Evolutionary conservation across 2,329 filamentous ascomycete genomes (phyloP).

Genomic region (Cercospora sp.): DNA sequence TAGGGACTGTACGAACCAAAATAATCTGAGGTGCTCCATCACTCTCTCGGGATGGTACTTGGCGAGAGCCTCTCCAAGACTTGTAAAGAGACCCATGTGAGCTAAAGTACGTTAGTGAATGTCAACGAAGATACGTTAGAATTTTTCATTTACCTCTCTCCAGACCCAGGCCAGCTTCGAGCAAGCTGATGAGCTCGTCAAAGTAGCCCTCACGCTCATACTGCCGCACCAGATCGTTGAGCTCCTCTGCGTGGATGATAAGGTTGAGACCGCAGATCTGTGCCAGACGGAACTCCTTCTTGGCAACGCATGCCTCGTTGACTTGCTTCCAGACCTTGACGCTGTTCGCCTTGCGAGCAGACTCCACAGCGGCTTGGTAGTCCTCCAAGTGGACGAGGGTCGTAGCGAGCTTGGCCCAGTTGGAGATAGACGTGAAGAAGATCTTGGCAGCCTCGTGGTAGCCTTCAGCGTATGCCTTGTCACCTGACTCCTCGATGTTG

Average conservation of each 20-base stretch:
- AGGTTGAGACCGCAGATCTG: constrained; percentile 99
- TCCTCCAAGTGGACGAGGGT: constrained; percentile 96
- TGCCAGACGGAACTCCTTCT: constrained; percentile 98
- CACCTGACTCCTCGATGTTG: constrained; percentile 92
- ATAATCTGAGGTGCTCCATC: constrained; percentile 98
- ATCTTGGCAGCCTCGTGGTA: constrained; percentile 97
- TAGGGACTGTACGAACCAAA: constrained; percentile 69
- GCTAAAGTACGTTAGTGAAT: constrained; percentile 49
- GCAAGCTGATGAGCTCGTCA: constrained; percentile 89
- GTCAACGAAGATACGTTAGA: not conserved
- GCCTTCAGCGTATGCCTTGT: constrained; percentile 95
- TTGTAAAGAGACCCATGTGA: constrained; percentile 97
- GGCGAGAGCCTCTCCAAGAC: constrained; percentile 84
- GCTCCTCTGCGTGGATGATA: constrained; percentile 94
- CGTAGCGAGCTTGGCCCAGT: constrained; percentile 98
- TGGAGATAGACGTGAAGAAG: constrained; percentile 96
- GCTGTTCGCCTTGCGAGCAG: constrained; percentile 96
- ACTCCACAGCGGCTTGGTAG: constrained; percentile 96
- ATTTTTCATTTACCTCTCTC: constrained; percentile 53
- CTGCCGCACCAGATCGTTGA: constrained; percentile 88
- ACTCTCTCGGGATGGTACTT: constrained; percentile 94
- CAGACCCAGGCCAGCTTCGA: constrained; percentile 91
- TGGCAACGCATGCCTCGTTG: constrained; percentile 90
- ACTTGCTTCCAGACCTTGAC: constrained; percentile 99
- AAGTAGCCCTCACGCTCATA: constrained; percentile 98